Evolutionary conservation across 2,329 filamentous ascomycete genomes (phyloP), one percentile per base, ranked within the genome.

Genomic region (Pleurostoma richardsiae): DNA sequence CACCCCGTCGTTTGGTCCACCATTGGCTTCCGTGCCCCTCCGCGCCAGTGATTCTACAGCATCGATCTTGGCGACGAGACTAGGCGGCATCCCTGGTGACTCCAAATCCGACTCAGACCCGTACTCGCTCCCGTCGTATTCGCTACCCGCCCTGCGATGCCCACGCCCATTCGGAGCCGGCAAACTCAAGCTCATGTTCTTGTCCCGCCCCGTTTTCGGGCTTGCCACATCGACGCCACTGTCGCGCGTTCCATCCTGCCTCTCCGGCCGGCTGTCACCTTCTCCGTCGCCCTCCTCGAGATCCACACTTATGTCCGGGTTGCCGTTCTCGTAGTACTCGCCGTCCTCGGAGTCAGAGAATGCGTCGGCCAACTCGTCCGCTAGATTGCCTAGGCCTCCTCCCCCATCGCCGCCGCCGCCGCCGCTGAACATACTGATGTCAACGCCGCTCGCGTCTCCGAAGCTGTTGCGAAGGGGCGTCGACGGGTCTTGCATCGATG

Each of bases 291-390:
- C 53, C 6, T 60, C 54, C 42, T 58, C 56, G 42, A 55, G 52
- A 45, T 65, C 57, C 29, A 71, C 60, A 51, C 60, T 66, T 59
- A 71, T 67, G 45, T 66, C 67, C 5, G 68, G 66, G 30, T 57
- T 44, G 26, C 54, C 59, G 41, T 58, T 54, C 43, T 76, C 70
- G 47, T 69, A 68, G 43, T 74, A 71, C 31, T 77, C 74, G 26
- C 75, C 77, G n/a, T 71, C 74, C 38, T 83, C 81, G 39, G 80
- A 82, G 47, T 79, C 80, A 6, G 82, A 85, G 31, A 86, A 81
- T 4, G 84, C 83, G 58, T 87, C 86, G 2, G 85, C 88, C 42
- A 94, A 71, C 65, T 94, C 88, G 64, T 92, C 88, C 2, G 88
- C 88, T 42, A 94, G 66, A 56, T 90, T 91, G 30, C 88, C 88